Evolutionary conservation across 2,329 filamentous ascomycete species (phyloP), one percentile per base, ranked within the genome.

Genomic region (Xenoacremonium recifei): DNA sequence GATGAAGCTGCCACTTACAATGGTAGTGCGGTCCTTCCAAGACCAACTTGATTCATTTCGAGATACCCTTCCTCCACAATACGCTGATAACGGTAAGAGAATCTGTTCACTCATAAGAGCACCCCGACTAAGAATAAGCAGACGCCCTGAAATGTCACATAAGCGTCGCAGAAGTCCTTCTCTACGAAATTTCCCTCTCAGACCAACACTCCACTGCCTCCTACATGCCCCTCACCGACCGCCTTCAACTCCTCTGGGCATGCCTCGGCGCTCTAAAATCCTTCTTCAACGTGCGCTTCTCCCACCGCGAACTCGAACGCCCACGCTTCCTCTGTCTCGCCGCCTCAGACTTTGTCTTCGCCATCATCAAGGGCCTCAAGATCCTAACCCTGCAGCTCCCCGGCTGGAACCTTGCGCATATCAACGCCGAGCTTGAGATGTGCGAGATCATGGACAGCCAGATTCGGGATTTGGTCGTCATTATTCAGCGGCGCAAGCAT

Each of bases 271-370:
- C 71, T 3, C 64, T 71, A 12, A 63, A 64, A 35, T 53, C 59
- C 4, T 73, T 72, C 47, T 65, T 76, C 45, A 50, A 57, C 21
- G 47, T 62, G 6, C 66, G 65, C n/a, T 64, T 67, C 36, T 49
- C 54, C 5, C 41, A 44, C 13, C 52, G 55, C 30, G 58, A 65
- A 44, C 40, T 63, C 2, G 61, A 66, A 13, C 54, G 57, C 21
- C 72, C 71, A 16, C 63, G 61, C 12, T 72, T 69, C 42, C 58
- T 71, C 12, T 68, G 67, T 50, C 62, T 76, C 39, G 64, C 65
- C 12, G 66, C 69, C 7, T 75, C 71, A 17, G 74, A 77, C 52
- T 66, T 72, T 34, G 64, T 72, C 37, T 76, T 70, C 48, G 63
- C 66, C 21, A 65, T 76, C 49, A 64, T 77, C 47, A 69, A 65